phyloP scores from a whole-genome alignment of 2,329 filamentous ascomycete genomes.

The Claviceps sp. region DNA sequence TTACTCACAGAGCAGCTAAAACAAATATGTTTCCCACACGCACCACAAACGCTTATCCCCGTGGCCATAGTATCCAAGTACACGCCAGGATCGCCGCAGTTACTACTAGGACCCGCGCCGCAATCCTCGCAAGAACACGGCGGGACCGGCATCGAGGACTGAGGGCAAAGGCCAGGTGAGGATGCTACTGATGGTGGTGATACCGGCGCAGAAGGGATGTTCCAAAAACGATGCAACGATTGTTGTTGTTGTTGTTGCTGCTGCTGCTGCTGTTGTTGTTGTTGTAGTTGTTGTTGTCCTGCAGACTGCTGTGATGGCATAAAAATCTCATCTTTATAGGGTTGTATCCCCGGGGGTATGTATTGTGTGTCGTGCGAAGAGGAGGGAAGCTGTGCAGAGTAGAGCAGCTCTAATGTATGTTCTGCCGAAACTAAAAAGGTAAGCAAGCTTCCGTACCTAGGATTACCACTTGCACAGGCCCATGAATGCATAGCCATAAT shows the following conservation, averaged over 20 bases:
- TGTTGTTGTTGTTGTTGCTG: conserved; percentile 23
- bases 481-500: too few relatives aligned
- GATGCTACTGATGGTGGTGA: background rate
- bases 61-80: conserved; percentile 21
- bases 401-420: conserved; percentile 44
- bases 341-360: background rate
- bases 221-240: conserved; percentile 49
- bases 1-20: conserved; percentile 46
- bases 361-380: conserved; percentile 11
- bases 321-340: too few relatives aligned
- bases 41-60: conserved; percentile 27
- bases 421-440: conserved; percentile 22
- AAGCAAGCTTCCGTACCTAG: background rate
- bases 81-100: conserved; percentile 19
- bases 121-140: conserved; percentile 42
- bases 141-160: conserved; percentile 2
- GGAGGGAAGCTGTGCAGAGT: conserved; percentile 35
- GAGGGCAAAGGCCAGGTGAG: background rate
- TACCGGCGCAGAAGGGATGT: conserved; percentile 27
- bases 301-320: too few relatives aligned
- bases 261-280: conserved; percentile 4
- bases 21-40: conserved; percentile 43
- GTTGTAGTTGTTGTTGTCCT: too few relatives aligned
- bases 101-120: conserved; percentile 18
- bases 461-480: too few relatives aligned